phyloP scores from a whole-genome alignment of 495 filamentous ascomycete species.

The Cercophora scortea region DNA sequence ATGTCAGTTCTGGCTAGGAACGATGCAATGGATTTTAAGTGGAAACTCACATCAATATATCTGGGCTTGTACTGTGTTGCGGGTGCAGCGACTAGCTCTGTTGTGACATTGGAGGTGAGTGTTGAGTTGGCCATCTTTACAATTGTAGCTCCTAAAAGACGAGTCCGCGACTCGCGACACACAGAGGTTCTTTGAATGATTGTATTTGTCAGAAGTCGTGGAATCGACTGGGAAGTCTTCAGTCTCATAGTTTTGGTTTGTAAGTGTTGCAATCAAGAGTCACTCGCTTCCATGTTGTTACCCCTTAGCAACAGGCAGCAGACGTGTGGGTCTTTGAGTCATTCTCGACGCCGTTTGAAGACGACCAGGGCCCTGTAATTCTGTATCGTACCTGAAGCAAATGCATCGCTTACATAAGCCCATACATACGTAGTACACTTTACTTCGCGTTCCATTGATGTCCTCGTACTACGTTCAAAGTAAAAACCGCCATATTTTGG shows the following conservation, averaged over 20 bases:
- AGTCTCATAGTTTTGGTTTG: not conserved
- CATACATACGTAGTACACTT: too few species aligned
- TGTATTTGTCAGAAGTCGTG: too few species aligned
- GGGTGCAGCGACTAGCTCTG: not conserved
- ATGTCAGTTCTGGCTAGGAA: not conserved
- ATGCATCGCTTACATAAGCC: too few species aligned
- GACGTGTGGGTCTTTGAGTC: not conserved
- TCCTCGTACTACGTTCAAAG: too few species aligned
- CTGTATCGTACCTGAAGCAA: too few species aligned
- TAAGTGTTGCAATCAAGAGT: too few species aligned
- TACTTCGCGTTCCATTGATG: too few species aligned
- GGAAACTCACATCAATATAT: constrained; percentile 52
- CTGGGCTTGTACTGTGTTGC: constrained; percentile 32
- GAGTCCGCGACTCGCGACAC: too few species aligned
- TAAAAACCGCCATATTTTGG: too few species aligned
- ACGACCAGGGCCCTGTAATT: too few species aligned
- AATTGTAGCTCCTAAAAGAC: not conserved
- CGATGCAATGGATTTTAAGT: not conserved
- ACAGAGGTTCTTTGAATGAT: too few species aligned
- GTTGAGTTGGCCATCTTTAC: not conserved
- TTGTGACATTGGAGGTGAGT: not conserved
- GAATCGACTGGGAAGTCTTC: not conserved
- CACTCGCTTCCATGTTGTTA: too few species aligned
- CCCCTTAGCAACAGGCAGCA: not conserved
- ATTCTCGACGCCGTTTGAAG: not conserved